Evolutionary conservation across 2,329 filamentous ascomycete genomes (phyloP).

Genomic region (Fonsecaea pugnacius): DNA sequence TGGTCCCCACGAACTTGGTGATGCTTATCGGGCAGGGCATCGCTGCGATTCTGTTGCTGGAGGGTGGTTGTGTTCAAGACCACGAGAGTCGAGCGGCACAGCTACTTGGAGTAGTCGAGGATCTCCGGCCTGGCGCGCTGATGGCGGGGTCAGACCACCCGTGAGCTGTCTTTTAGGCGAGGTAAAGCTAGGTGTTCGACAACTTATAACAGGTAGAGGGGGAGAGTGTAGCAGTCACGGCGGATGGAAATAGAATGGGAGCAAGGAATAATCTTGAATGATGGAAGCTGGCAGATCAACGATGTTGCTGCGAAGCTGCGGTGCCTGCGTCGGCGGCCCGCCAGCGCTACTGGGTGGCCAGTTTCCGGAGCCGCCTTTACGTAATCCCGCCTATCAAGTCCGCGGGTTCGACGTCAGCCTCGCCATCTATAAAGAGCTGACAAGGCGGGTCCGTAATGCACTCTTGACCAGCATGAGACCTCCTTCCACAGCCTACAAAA

Average conservation of each 20-base stretch:
- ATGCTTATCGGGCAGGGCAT: constrained; percentile 67
- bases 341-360: background rate
- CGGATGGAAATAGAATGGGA: background rate
- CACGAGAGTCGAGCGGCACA: background rate
- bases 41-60: constrained; percentile 7
- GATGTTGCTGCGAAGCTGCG: constrained; percentile 13
- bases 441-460: no score
- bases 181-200: background rate
- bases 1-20: constrained; percentile 90
- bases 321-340: constrained; percentile 8
- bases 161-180: background rate
- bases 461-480: background rate
- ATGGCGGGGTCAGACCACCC: constrained; percentile 16
- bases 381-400: background rate
- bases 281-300: background rate
- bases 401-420: background rate
- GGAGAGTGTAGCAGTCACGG: background rate
- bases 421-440: background rate
- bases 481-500: background rate
- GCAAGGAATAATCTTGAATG: background rate
- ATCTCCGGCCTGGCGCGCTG: background rate
- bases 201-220: background rate
- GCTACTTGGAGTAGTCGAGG: background rate
- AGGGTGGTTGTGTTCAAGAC: background rate
- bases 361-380: background rate